Evolutionary conservation across 2,329 filamentous ascomycete species (phyloP).

Genomic region (Sclerotinia spermophila): DNA sequence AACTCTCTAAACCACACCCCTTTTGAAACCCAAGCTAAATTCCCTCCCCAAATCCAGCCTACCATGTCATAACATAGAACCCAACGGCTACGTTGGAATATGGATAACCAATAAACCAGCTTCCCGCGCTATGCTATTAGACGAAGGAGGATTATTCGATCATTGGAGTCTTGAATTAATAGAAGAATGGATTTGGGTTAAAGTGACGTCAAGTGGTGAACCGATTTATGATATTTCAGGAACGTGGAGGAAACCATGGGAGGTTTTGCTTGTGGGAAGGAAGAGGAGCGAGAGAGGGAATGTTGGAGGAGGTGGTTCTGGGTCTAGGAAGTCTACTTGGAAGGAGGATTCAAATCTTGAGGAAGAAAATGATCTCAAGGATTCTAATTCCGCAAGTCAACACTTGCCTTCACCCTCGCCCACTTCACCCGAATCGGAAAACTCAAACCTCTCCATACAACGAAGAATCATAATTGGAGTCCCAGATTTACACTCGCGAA

Average conservation of each 20-base stretch:
- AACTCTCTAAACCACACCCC: constrained; percentile 54
- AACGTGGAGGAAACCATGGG: constrained; percentile 71
- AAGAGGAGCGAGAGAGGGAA: not conserved
- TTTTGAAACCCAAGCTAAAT: constrained; percentile 52
- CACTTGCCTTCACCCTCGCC: not conserved
- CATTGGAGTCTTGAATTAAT: constrained; percentile 62
- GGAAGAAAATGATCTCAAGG: not conserved
- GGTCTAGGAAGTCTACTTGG: constrained; percentile 32
- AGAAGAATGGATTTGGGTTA: constrained; percentile 77
- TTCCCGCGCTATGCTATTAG: constrained; percentile 52
- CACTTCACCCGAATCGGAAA: not conserved
- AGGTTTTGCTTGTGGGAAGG: constrained; percentile 60
- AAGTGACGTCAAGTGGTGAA: constrained; percentile 62
- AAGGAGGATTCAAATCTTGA: constrained; percentile 39
- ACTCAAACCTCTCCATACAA: no score
- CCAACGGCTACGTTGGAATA: constrained; percentile 59
- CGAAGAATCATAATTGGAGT: constrained; percentile 58
- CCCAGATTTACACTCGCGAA: constrained; percentile 74
- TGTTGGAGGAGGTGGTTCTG: not conserved
- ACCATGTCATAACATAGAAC: constrained; percentile 3
- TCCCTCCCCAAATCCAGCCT: constrained; percentile 23
- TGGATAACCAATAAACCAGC: constrained; percentile 74
- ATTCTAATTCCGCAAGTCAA: not conserved
- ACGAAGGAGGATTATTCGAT: constrained; percentile 55
- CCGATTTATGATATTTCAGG: constrained; percentile 52